Evolutionary conservation across 2,329 filamentous ascomycete genomes (phyloP), one percentile per base, ranked within the genome.

Genomic region (Ascochyta pisi): DNA sequence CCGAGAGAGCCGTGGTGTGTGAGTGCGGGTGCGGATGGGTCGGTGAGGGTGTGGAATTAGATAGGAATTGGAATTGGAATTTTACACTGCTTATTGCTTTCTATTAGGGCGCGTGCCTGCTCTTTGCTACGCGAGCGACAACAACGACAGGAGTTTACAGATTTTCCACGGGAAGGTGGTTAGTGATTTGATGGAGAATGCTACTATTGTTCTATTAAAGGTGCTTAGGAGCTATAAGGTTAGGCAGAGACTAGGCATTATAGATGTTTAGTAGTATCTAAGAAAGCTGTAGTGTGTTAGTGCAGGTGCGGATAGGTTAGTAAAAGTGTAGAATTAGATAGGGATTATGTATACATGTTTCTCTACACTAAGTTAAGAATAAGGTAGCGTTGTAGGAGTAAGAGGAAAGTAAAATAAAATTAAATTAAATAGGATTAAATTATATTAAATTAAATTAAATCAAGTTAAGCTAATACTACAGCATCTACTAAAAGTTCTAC

Each of bases 141-240:
- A 99, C 75, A 96, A 99, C 74, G 95, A 99, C 75, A 96, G 95
- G 26, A 92, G 89, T 19, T 79, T 98, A 63, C 95, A 99, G 76
- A 90, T 99, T 50, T 98, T 98, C 86, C 94, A 98, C 74, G 93
- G 92, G 54, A 96, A 94, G 78, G 94, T 98, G 27, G 92, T 96
- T 27, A 92, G 88, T 58, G 95, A 99, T 74, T 82, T 96, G 74
- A 91, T 99, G 86, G 92, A 96, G 80, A 96, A 96, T 71, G 93
- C 95, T 6, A 96, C 89, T 13, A 96, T 99, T 70, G 95, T 98
- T 48, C 95, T 96, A 8, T 84, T 99, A 61, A 99, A 98, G 83
- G 92, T 96, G 70, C 83, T 99, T 43, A 89, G 86, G 71, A 95
- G 95, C 1, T 96, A 99, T 79, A 90, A 89, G 77, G 87, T 98